A percentile compares a stretch with the other conserved stretches of the same genome.
These are phyloP conservation scores for Ophiobolus disseminans DNA, from an alignment of 2,329 filamentous ascomycete species.

Conservation along the genomic window DNA sequence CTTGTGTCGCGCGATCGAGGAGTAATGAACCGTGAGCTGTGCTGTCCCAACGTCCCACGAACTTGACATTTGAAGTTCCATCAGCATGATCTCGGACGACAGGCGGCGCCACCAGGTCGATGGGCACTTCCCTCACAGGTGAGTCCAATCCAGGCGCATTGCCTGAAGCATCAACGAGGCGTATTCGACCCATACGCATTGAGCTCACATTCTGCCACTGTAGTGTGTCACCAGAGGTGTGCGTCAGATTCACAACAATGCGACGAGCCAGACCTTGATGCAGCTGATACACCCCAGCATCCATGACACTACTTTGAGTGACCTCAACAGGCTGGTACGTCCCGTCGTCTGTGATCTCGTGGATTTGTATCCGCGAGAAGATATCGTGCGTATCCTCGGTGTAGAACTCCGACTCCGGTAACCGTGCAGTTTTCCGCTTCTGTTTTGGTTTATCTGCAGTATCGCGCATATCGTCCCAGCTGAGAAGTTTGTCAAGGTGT, in stretches of 20 bases:
- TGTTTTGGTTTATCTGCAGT: slow-evolving; percentile 63
- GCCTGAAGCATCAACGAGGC: slow-evolving; percentile 82
- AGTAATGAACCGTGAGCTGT: slow-evolving; percentile 90
- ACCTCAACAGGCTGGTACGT: slow-evolving; percentile 94
- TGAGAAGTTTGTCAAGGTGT: slow-evolving; percentile 95
- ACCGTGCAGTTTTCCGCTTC: slow-evolving; percentile 69
- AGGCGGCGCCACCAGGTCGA: slow-evolving; percentile 80
- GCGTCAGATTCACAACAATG: slow-evolving; percentile 85
- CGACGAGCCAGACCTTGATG: slow-evolving; percentile 93
- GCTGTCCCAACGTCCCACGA: slow-evolving; percentile 96
- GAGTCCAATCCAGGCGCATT: slow-evolving; percentile 81
- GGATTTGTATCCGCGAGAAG: slow-evolving; percentile 83
- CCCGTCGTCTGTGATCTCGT: slow-evolving; percentile 90
- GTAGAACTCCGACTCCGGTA: slow-evolving; percentile 91
- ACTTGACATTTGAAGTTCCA: slow-evolving; percentile 83
- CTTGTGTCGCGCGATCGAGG: slow-evolving; percentile 90
- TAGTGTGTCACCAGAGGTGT: slow-evolving; percentile 85
- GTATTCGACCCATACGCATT: slow-evolving; percentile 80
- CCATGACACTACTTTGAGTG: slow-evolving; percentile 80
- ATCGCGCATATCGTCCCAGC: slow-evolving; percentile 99
- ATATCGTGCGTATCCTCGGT: slow-evolving; percentile 94
- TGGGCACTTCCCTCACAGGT: slow-evolving; percentile 73
- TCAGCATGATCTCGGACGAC: slow-evolving; percentile 85
- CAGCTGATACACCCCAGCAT: slow-evolving; percentile 90
- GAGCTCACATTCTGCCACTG: slow-evolving; percentile 85